Evolutionary conservation across 305 asterid species (phyloP).

Genomic region (Coffea humblotiana): DNA sequence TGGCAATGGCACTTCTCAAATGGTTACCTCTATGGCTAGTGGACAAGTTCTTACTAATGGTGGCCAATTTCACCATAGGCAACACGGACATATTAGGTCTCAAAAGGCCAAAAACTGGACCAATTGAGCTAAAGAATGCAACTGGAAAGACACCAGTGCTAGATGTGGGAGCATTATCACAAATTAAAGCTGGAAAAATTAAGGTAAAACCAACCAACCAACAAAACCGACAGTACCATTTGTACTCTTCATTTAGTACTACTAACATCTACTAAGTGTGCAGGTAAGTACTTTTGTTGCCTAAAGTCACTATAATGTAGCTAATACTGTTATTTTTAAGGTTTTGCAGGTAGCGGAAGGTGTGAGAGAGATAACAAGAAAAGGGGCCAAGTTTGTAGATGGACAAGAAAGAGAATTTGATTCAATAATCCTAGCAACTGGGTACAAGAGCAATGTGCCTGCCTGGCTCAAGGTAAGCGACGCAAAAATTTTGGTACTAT

Average conservation of each 20-base stretch:
- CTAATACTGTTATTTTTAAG: background rate
- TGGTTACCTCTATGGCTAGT: conserved; percentile 78
- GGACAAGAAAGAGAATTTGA: conserved; percentile 84
- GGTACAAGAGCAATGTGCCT: conserved; percentile 94
- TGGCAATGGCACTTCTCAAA: conserved; percentile 68
- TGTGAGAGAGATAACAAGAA: conserved; percentile 66
- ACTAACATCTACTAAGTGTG: background rate
- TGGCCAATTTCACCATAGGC: conserved; percentile 57
- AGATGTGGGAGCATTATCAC: conserved; percentile 79
- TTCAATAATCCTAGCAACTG: conserved; percentile 82
- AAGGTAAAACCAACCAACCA: conserved; percentile 40
- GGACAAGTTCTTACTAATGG: conserved; percentile 59
- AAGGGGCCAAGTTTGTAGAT: conserved; percentile 75
- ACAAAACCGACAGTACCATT: background rate
- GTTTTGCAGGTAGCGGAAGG: conserved; percentile 62
- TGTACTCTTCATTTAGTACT: background rate
- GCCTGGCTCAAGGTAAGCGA: conserved; percentile 67
- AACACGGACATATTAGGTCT: conserved; percentile 63
- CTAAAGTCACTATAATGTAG: background rate
- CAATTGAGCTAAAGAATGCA: conserved; percentile 77
- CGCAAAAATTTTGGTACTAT: too few relatives aligned
- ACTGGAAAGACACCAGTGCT: conserved; percentile 95
- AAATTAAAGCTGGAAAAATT: conserved; percentile 64
- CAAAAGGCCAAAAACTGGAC: conserved; percentile 89
- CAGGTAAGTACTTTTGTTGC: background rate